A percentile compares a stretch with the other conserved stretches of the same genome.
These are phyloP conservation scores for Ophiognomonia clavigignenti-juglandacearum DNA, from an alignment of 2,329 filamentous ascomycete genomes.

Conservation along the genomic window DNA sequence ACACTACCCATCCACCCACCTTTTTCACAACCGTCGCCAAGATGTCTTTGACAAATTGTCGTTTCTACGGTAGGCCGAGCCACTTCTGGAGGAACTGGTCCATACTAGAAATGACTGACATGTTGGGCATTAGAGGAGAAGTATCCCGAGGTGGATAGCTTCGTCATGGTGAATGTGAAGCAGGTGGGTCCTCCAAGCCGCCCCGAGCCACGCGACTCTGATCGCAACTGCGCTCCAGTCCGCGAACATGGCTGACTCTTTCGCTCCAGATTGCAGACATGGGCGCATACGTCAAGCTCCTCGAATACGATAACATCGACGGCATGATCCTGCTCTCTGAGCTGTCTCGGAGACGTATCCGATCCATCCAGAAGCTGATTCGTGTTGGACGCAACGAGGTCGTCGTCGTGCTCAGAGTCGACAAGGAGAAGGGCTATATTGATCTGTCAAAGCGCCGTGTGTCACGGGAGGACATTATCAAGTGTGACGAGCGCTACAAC, in stretches of 20 bases:
- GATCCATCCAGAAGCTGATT: slow-evolving; percentile 98
- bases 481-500: slow-evolving; percentile 99
- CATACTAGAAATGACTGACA: too few species aligned
- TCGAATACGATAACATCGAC: slow-evolving; percentile 99
- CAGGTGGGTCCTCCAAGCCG: slow-evolving; percentile 54
- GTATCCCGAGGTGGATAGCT: slow-evolving; percentile 96
- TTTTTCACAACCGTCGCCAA: slow-evolving; percentile 18
- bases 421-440: slow-evolving; percentile 99
- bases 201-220: background rate
- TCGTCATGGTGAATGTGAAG: slow-evolving; percentile 99
- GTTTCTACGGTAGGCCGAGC: slow-evolving; percentile 28
- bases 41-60: slow-evolving; percentile 34
- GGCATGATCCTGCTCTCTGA: slow-evolving; percentile 99
- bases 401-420: slow-evolving; percentile 94
- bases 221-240: slow-evolving; percentile 8
- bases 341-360: slow-evolving; percentile 94
- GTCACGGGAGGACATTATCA: slow-evolving; percentile 93
- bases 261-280: slow-evolving; percentile 84
- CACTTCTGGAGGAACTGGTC: background rate
- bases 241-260: slow-evolving; percentile 15
- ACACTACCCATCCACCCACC: too few species aligned
- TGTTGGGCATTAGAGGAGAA: slow-evolving; percentile 41
- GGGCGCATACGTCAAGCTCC: slow-evolving; percentile 98
- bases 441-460: slow-evolving; percentile 98
- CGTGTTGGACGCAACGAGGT: slow-evolving; percentile 97